phyloP scores from a whole-genome alignment of 768 basidiomycete genomes.

The Krasilnikovozyma curviuscula region DNA sequence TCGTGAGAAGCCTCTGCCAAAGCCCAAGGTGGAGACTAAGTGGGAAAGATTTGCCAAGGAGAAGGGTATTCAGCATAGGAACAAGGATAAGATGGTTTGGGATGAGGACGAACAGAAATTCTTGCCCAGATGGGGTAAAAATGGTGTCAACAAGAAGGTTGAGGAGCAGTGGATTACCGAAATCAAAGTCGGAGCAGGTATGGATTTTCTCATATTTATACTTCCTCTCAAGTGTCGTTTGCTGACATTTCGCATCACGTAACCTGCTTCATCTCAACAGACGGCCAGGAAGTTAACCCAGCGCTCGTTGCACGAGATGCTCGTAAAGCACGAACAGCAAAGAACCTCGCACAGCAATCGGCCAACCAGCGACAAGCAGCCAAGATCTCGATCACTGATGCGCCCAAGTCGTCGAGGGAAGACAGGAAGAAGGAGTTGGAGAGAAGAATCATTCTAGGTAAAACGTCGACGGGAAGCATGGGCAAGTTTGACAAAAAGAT shows the following conservation, averaged over 20 bases:
- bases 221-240: background rate
- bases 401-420: conserved; percentile 20
- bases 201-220: conserved; percentile 1
- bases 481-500: conserved; percentile 74
- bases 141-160: conserved; percentile 61
- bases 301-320: conserved; percentile 51
- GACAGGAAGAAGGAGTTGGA: conserved; percentile 57
- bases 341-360: conserved; percentile 59
- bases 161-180: conserved; percentile 85
- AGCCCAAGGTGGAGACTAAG: conserved; percentile 78
- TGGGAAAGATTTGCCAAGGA: conserved; percentile 91
- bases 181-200: conserved; percentile 70
- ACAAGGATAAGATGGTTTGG: conserved; percentile 63
- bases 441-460: conserved; percentile 50
- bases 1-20: conserved; percentile 77
- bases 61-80: conserved; percentile 74
- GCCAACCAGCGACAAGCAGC: conserved; percentile 51
- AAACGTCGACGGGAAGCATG: conserved; percentile 80
- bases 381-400: conserved; percentile 9
- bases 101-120: conserved; percentile 89
- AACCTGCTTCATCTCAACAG: conserved; percentile 27
- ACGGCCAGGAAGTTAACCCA: conserved; percentile 54
- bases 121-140: conserved; percentile 73
- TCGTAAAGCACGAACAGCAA: conserved; percentile 59
- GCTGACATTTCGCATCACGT: conserved; percentile 20